Percentiles rank a stretch among this genome's conserved stretches.
phyloP scores from a whole-genome alignment of 495 filamentous ascomycete species.

The Margaritispora aquatica region DNA sequence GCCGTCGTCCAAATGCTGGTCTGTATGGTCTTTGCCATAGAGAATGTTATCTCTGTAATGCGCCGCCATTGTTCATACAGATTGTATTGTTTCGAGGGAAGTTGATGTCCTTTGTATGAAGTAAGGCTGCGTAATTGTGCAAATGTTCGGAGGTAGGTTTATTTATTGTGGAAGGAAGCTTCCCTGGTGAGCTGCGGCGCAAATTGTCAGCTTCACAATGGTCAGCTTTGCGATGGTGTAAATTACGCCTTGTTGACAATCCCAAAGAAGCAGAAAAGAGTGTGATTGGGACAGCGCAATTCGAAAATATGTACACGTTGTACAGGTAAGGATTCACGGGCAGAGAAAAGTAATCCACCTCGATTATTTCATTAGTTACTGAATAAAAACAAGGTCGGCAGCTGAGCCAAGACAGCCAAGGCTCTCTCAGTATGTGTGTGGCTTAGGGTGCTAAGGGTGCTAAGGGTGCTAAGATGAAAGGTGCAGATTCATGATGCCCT shows the following conservation, averaged over 20 bases:
- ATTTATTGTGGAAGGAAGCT: background rate
- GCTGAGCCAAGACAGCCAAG: background rate
- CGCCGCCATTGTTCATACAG: slow-evolving; percentile 17
- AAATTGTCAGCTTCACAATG: background rate
- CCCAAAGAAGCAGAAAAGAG: too few species aligned
- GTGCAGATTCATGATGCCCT: background rate
- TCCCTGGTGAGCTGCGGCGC: background rate
- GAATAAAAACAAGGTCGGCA: background rate
- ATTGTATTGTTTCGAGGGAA: background rate
- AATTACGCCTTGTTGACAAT: too few species aligned
- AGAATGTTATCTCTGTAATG: slow-evolving; percentile 24
- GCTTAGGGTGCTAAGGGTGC: too few species aligned
- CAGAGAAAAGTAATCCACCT: too few species aligned
- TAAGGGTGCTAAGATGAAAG: background rate
- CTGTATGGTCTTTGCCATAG: slow-evolving; percentile 26
- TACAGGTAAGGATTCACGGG: too few species aligned
- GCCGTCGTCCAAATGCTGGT: slow-evolving; percentile 41
- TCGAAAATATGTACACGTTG: too few species aligned
- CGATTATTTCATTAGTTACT: background rate
- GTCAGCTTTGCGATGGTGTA: too few species aligned
- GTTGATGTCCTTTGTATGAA: background rate
- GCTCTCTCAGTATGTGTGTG: background rate
- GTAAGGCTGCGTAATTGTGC: background rate
- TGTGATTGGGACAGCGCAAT: too few species aligned
- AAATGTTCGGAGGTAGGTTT: background rate